Evolutionary conservation across 106 monocot species (phyloP), one percentile per base, ranked within the genome.

Genomic region (Agapanthus africanus): DNA sequence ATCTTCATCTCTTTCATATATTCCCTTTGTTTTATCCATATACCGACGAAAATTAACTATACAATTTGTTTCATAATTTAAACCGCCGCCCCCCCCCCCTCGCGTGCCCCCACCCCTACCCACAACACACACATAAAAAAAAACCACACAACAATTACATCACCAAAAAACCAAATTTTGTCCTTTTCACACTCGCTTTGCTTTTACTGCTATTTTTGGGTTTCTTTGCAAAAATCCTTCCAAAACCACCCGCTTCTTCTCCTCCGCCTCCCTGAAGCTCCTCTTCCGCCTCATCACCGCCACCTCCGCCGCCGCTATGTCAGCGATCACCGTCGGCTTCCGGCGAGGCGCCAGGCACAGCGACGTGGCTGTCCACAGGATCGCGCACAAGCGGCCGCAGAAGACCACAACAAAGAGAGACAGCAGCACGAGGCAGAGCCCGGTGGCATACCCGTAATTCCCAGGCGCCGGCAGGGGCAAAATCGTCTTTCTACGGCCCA

Each of bases 301-400:
- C 40, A 44, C 34, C 65, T 21, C 49, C 34, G 65, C 31, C 33
- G 15, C 16, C 21, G 1, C 0, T 3, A 18, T 26, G 23, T 37
- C 66, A 11, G 14, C 42, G 64, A 7, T 8, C 23, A 3, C n/a
- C 7, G 63, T 46, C 42, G 4, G 21, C 37, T 2, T 16, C 18
- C 67, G 67, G n/a, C 56, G 73, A 3, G 44, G 68, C 27, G 51
- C 38, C 34, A 73, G 38, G 33, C 50, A 63, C 34, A 79, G 68
- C 62, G 59, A 72, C 60, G 73, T 61, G 36, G 78, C 65, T 2
- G 73, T 79, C 78, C 78, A 79, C 37, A 73, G 10, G 13, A 79
- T 79, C 14, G 78, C 67, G 67, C 60, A 73, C 42, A 79, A 7
- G 37, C 78, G 72, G 13, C 78, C 78, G 62, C 59, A 73, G 35